Evolutionary conservation across 176 grass and related monocot species (phyloP).

Genomic region (Raddia distichophylla): DNA sequence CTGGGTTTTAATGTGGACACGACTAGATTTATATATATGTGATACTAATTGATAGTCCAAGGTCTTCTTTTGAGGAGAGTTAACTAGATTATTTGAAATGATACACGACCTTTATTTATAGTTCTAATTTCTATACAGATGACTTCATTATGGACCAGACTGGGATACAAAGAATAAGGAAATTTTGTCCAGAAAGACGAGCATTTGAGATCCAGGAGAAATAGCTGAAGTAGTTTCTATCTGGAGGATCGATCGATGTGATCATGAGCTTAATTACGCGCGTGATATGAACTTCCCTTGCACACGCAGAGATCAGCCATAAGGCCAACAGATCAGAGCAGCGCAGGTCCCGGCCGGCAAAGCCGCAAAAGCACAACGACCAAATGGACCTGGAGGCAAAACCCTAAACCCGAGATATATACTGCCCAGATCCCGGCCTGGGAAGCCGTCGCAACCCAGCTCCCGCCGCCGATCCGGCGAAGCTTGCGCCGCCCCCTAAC

Average conservation of each 20-base stretch:
- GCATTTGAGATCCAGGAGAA: not conserved
- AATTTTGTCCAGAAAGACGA: not conserved
- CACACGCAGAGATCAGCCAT: not conserved
- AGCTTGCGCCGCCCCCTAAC: not conserved
- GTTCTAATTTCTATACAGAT: not conserved
- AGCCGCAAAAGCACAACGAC: not conserved
- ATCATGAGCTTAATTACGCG: not conserved
- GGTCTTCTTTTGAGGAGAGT: not conserved
- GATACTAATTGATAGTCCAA: not conserved
- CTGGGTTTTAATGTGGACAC: not conserved
- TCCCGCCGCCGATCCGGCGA: not conserved
- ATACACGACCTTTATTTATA: not conserved
- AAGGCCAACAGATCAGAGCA: not conserved
- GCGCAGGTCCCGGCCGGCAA: not conserved
- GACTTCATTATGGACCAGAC: not conserved
- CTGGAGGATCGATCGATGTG: not conserved
- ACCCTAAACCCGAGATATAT: conserved; percentile 35
- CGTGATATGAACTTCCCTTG: not conserved
- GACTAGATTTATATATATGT: too few species aligned
- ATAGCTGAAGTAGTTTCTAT: not conserved
- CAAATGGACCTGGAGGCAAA: conserved; percentile 8
- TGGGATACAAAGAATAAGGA: not conserved
- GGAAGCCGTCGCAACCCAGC: not conserved
- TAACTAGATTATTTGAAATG: not conserved
- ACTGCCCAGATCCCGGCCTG: not conserved